Evolutionary conservation across 768 basidiomycete species (phyloP).

Genomic region (Podaxis carcinomalis): DNA sequence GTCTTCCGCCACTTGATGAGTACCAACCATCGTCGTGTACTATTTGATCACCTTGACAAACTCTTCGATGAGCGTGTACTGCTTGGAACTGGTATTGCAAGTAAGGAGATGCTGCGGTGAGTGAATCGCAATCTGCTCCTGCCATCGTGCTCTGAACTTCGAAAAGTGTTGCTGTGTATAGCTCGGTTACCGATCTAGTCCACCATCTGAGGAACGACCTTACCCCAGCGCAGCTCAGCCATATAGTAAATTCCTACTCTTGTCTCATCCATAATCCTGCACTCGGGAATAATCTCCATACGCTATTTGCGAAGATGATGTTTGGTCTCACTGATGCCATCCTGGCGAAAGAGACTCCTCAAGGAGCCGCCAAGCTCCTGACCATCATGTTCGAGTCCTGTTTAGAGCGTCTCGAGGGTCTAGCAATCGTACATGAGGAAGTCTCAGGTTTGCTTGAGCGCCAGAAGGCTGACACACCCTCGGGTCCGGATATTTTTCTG

Average conservation of each 20-base stretch:
- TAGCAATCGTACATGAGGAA: constrained; percentile 62
- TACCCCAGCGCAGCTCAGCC: constrained; percentile 66
- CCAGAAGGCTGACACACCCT: constrained; percentile 36
- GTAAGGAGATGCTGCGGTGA: constrained; percentile 80
- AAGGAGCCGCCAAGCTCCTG: constrained; percentile 67
- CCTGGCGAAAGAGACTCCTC: constrained; percentile 65
- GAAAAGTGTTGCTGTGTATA: constrained; percentile 74
- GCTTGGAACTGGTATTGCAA: constrained; percentile 78
- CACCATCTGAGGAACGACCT: constrained; percentile 88
- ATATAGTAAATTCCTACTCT: constrained; percentile 81
- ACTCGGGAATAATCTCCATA: constrained; percentile 76
- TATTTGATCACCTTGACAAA: constrained; percentile 82
- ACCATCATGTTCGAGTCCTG: constrained; percentile 76
- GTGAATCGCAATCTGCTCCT: constrained; percentile 16
- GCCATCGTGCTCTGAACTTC: constrained; percentile 4
- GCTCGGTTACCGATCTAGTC: constrained; percentile 87
- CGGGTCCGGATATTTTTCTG: constrained; percentile 47
- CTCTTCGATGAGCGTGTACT: constrained; percentile 88
- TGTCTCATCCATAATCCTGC: constrained; percentile 87
- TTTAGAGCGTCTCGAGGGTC: constrained; percentile 79
- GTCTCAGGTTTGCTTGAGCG: constrained; percentile 44
- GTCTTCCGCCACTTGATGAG: constrained; percentile 88
- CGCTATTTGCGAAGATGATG: constrained; percentile 89
- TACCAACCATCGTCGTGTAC: constrained; percentile 70
- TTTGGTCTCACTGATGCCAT: constrained; percentile 86